These are phyloP conservation scores for Tulasnella sp. DNA, from an alignment of 768 basidiomycete genomes.

Conservation along the genomic window DNA sequence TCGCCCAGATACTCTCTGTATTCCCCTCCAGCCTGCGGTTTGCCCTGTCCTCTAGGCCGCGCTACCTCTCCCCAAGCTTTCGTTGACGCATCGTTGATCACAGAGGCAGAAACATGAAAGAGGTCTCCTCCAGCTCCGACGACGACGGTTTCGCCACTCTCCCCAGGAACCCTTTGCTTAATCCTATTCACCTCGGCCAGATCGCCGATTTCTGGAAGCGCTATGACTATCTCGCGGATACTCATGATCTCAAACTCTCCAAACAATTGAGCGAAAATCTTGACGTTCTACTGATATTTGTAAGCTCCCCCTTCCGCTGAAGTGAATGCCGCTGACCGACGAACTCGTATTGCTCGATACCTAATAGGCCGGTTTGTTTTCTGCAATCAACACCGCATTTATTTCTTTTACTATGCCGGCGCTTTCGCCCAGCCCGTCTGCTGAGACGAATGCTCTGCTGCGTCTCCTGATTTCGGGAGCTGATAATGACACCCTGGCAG, in stretches of 20 bases:
- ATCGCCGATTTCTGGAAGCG: slow-evolving; percentile 5
- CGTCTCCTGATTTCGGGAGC: slow-evolving; percentile 1
- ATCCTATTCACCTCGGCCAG: not conserved
- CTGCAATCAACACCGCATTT: slow-evolving; percentile 5
- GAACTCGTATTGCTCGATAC: not conserved
- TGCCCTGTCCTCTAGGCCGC: no score
- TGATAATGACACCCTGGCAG: not conserved
- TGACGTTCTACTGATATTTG: not conserved
- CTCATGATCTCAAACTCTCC: not conserved
- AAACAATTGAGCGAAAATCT: not conserved
- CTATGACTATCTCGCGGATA: not conserved
- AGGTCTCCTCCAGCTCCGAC: not conserved
- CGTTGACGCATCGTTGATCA: not conserved
- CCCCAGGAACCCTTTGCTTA: not conserved
- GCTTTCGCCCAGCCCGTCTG: not conserved
- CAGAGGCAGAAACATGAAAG: not conserved
- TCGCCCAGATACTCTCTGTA: no score
- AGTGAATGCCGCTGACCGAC: not conserved
- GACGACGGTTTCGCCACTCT: not conserved
- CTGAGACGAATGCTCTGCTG: not conserved
- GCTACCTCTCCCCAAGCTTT: not conserved
- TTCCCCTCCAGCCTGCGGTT: no score
- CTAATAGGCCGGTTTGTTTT: slow-evolving; percentile 14
- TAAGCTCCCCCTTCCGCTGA: not conserved
- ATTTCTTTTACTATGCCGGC: not conserved